Percentiles rank a stretch among this genome's conserved stretches.
phyloP scores from a whole-genome alignment of 1,284 basidiomycete species.

The Fomes fomentarius region DNA sequence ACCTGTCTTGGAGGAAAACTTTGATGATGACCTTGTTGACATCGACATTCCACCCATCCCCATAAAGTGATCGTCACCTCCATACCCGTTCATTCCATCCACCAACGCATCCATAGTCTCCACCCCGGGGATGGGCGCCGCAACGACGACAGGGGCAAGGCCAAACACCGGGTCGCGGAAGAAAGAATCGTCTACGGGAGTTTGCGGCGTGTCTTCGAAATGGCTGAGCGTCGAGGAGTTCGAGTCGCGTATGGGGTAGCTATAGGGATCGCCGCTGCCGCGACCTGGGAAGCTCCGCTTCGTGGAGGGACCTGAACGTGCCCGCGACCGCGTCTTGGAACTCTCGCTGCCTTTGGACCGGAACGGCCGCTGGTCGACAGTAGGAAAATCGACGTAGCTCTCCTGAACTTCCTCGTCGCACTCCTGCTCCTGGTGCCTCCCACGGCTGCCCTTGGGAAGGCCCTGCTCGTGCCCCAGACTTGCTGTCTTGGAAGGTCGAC shows the following conservation, averaged over 20 bases:
- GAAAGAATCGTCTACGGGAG: slow-evolving; percentile 57
- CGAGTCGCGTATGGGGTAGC: slow-evolving; percentile 57
- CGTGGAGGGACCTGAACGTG: slow-evolving; percentile 54
- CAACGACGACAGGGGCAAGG: slow-evolving; percentile 71
- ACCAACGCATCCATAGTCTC: slow-evolving; percentile 86
- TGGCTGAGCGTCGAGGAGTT: slow-evolving; percentile 60
- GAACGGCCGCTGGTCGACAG: slow-evolving; percentile 17
- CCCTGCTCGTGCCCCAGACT: slow-evolving; percentile 25
- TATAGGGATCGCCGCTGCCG: slow-evolving; percentile 33
- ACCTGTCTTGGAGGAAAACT: slow-evolving; percentile 45
- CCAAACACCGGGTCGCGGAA: slow-evolving; percentile 50
- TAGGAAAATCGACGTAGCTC: slow-evolving; percentile 27
- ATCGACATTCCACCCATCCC: slow-evolving; percentile 42
- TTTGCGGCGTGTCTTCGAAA: slow-evolving; percentile 66
- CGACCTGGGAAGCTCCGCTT: slow-evolving; percentile 47
- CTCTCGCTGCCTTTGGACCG: slow-evolving; percentile 22
- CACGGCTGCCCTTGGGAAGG: slow-evolving; percentile 20
- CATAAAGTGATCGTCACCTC: slow-evolving; percentile 54
- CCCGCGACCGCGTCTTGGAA: slow-evolving; percentile 27
- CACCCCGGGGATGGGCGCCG: slow-evolving; percentile 75
- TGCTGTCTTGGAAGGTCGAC: slow-evolving; percentile 28
- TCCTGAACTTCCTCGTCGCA: slow-evolving; percentile 21
- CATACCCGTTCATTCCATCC: slow-evolving; percentile 74
- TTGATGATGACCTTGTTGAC: slow-evolving; percentile 46
- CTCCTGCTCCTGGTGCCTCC: slow-evolving; percentile 20